Percentiles rank a stretch among this genome's conserved stretches.
phyloP scores from a whole-genome alignment of 2,329 filamentous ascomycete species.

The Polytolypa hystricis region DNA sequence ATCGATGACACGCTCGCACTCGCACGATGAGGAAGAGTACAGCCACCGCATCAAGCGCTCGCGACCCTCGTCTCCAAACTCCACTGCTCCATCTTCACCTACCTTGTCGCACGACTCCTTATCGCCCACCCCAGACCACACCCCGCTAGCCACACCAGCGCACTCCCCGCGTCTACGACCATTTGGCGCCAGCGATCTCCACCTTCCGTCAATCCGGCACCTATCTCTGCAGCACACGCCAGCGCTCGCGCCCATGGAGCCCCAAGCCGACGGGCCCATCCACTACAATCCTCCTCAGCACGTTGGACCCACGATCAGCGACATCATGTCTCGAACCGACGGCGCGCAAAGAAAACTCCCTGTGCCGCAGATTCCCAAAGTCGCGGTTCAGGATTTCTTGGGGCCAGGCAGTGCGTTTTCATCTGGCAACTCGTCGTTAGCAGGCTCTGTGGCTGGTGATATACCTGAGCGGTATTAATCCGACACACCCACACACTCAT shows the following conservation, averaged over 20 bases:
- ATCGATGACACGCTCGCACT: constrained; percentile 70
- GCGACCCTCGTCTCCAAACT: constrained; percentile 85
- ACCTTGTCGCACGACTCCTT: constrained; percentile 94
- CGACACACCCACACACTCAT: not conserved
- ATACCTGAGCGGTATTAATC: constrained; percentile 10
- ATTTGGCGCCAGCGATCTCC: constrained; percentile 57
- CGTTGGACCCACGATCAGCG: constrained; percentile 69
- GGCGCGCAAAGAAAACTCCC: constrained; percentile 83
- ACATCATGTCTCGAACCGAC: constrained; percentile 85
- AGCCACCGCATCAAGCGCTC: constrained; percentile 81
- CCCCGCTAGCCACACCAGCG: constrained; percentile 91
- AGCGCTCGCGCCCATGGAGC: constrained; percentile 61
- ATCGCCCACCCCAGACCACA: constrained; percentile 92
- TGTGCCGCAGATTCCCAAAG: constrained; percentile 77
- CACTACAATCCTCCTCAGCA: constrained; percentile 48
- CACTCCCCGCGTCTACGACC: constrained; percentile 87
- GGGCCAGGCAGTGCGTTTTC: constrained; percentile 52
- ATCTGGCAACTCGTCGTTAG: constrained; percentile 9
- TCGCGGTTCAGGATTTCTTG: constrained; percentile 75
- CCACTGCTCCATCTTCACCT: constrained; percentile 87
- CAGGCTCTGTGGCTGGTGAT: constrained; percentile 10
- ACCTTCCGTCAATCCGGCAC: constrained; percentile 76
- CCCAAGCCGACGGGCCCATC: constrained; percentile 48
- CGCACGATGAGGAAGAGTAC: constrained; percentile 57
- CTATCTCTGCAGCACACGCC: constrained; percentile 56